A percentile compares a stretch with the other conserved stretches of the same genome.
Evolutionary conservation across 2,329 filamentous ascomycete species (phyloP).

Genomic region (Sporothrix brunneoviolacea): DNA sequence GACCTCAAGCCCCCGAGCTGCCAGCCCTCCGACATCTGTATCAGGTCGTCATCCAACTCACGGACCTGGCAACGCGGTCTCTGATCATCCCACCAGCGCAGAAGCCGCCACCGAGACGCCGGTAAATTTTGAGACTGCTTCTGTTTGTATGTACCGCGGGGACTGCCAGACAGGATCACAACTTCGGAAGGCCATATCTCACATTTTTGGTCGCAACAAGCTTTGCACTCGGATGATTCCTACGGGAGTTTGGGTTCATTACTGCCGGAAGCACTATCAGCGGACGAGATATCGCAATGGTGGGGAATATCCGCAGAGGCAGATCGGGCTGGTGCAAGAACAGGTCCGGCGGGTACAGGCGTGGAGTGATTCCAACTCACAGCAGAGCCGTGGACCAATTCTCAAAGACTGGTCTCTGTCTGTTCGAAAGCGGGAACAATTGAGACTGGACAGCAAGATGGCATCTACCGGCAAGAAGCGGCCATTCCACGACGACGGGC

Average conservation of each 20-base stretch:
- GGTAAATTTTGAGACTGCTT: slow-evolving; percentile 14
- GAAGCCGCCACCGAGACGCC: not conserved
- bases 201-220: slow-evolving; percentile 81
- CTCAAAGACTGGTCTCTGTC: slow-evolving; percentile 56
- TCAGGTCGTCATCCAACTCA: too few relatives aligned
- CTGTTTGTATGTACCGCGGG: slow-evolving; percentile 47
- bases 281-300: slow-evolving; percentile 63
- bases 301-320: slow-evolving; percentile 52
- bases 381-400: slow-evolving; percentile 32
- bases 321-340: slow-evolving; percentile 56
- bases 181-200: slow-evolving; percentile 68
- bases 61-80: not conserved
- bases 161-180: slow-evolving; percentile 55
- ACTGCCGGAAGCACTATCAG: slow-evolving; percentile 79
- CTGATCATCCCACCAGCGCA: not conserved
- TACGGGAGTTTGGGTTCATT: slow-evolving; percentile 63
- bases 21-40: not conserved
- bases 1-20: not conserved
- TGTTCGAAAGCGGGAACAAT: slow-evolving; percentile 58
- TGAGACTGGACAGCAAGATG: slow-evolving; percentile 41
- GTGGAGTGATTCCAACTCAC: slow-evolving; percentile 51
- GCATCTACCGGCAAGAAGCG: slow-evolving; percentile 27
- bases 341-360: slow-evolving; percentile 57
- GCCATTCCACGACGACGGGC: slow-evolving; percentile 24
- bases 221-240: slow-evolving; percentile 65